Evolutionary conservation across 176 grass and related monocot species (phyloP).

Genomic region (Aegilops tauschii): DNA sequence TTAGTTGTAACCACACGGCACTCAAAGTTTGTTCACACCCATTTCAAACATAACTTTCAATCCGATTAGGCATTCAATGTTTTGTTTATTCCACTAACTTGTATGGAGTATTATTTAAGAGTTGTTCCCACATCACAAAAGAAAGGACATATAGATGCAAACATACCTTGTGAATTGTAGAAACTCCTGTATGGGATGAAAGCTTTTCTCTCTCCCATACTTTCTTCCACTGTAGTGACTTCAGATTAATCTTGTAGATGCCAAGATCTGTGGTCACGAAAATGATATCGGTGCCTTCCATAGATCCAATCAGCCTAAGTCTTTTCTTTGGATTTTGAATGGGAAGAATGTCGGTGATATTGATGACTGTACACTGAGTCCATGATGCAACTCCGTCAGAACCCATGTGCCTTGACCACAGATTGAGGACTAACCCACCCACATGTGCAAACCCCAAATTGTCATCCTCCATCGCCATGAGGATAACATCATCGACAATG

Average conservation of each 20-base stretch:
- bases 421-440: background rate
- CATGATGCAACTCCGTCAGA: background rate
- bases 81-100: too few relatives aligned
- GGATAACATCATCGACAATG: background rate
- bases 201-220: background rate
- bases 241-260: background rate
- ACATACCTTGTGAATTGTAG: background rate
- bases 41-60: too few relatives aligned
- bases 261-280: background rate
- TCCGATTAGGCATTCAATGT: too few relatives aligned
- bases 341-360: background rate
- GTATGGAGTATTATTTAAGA: too few relatives aligned
- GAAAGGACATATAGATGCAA: too few relatives aligned
- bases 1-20: too few relatives aligned
- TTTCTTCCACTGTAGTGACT: background rate
- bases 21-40: too few relatives aligned
- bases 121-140: too few relatives aligned
- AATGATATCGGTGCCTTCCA: background rate
- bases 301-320: background rate
- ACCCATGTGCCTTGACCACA: background rate
- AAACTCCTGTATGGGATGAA: background rate
- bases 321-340: background rate
- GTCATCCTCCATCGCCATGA: background rate
- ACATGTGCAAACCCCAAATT: background rate
- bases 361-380: background rate